Percentiles rank a stretch among this genome's conserved stretches.
Evolutionary conservation across 2,329 filamentous ascomycete genomes (phyloP).

Genomic region (Xylariaceae sp.): DNA sequence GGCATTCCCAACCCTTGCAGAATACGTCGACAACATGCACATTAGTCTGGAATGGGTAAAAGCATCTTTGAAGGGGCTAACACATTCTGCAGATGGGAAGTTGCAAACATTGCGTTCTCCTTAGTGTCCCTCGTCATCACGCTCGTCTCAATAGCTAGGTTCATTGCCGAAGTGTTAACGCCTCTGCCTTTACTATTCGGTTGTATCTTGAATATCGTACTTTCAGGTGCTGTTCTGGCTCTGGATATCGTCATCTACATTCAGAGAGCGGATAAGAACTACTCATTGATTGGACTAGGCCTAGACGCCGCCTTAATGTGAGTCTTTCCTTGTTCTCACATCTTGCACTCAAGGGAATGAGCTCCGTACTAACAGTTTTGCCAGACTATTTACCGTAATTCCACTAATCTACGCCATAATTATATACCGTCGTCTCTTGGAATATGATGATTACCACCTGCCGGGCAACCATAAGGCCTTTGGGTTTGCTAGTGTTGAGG

Average conservation of each 20-base stretch:
- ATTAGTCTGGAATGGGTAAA: neutral
- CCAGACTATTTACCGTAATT: conserved; percentile 49
- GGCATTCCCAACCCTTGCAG: neutral
- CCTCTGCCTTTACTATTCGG: conserved; percentile 60
- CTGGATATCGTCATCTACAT: conserved; percentile 60
- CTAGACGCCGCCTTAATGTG: conserved; percentile 58
- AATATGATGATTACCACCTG: conserved; percentile 57
- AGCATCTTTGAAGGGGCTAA: neutral
- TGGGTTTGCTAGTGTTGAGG: conserved; percentile 47
- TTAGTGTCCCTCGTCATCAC: conserved; percentile 54
- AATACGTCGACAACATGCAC: neutral
- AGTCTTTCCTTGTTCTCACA: conserved; percentile 30
- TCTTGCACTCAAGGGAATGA: neutral
- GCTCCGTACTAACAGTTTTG: neutral
- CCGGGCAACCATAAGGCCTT: conserved; percentile 56
- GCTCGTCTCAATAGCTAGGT: conserved; percentile 53
- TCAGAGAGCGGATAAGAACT: conserved; percentile 51
- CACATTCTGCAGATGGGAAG: conserved; percentile 55
- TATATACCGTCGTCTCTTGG: conserved; percentile 54
- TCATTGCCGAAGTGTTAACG: conserved; percentile 56
- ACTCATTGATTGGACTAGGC: conserved; percentile 55
- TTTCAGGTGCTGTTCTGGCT: conserved; percentile 53
- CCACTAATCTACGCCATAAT: conserved; percentile 54
- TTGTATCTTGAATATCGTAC: conserved; percentile 56
- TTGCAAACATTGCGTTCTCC: conserved; percentile 57